A percentile compares a stretch with the other conserved stretches of the same genome.
phyloP scores from a whole-genome alignment of 2,329 filamentous ascomycete species.

The Trichoderma koningiopsis region DNA sequence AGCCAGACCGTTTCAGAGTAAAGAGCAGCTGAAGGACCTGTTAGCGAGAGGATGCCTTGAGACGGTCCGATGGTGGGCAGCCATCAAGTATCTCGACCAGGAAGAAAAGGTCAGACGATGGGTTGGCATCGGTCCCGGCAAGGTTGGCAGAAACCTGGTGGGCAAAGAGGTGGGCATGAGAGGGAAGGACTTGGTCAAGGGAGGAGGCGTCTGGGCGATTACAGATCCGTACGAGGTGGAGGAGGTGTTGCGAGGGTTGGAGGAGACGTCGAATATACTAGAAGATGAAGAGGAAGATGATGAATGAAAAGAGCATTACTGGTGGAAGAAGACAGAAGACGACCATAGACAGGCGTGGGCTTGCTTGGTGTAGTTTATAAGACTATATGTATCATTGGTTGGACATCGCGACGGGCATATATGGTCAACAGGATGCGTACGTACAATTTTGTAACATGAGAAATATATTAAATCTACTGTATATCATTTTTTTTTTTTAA shows the following conservation, averaged over 20 bases:
- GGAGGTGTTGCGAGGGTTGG: slow-evolving; percentile 64
- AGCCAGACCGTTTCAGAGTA: slow-evolving; percentile 73
- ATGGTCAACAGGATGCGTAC: not conserved
- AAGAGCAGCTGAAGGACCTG: slow-evolving; percentile 74
- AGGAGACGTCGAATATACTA: slow-evolving; percentile 61
- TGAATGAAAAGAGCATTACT: not conserved
- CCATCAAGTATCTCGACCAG: slow-evolving; percentile 85
- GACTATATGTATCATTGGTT: not conserved
- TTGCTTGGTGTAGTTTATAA: not conserved
- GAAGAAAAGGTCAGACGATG: slow-evolving; percentile 79
- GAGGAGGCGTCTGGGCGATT: slow-evolving; percentile 91
- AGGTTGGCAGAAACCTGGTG: slow-evolving; percentile 89
- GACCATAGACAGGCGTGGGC: not conserved
- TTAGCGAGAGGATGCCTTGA: slow-evolving; percentile 83
- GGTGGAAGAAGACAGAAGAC: slow-evolving; percentile 47
- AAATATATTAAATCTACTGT: not conserved
- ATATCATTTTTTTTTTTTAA: not conserved
- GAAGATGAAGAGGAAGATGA: slow-evolving; percentile 55
- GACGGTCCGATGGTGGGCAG: slow-evolving; percentile 93
- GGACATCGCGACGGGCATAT: not conserved
- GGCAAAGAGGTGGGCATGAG: slow-evolving; percentile 93
- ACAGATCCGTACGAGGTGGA: slow-evolving; percentile 78
- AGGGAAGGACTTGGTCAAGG: slow-evolving; percentile 75
- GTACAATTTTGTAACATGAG: not conserved
- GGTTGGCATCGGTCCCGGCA: slow-evolving; percentile 91